Base-by-base conservation (phyloP, 306 rosid genomes). In the Spatholobus suberectus region DNA sequence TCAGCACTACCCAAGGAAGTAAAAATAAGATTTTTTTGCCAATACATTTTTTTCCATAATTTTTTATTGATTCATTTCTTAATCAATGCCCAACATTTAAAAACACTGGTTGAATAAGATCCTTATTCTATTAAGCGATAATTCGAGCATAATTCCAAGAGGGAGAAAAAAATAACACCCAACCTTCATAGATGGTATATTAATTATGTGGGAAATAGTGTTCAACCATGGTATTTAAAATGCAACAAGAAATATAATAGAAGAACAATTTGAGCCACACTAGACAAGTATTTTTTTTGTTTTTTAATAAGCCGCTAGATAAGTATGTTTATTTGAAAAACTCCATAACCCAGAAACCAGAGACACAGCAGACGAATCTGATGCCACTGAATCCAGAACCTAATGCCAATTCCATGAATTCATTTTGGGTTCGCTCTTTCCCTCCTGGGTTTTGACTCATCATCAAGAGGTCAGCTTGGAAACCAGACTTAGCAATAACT, bases 391-490 rank as follows among this genome's bases (percentile, higher is more conserved):
- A 87, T 34, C 90, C 88, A 69, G 86, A 57, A 5, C 3, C 18
- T 4, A 63, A 27, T 37, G 90, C 90, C 73, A 84, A 73, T 13
- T 78, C 41, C 67, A 66, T 13, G 51, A 84, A 77, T 13, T 87
- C 79, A 21, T 81, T 26, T 24, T 81, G 27, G 20, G 84, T 87
- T 51, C 90, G 1, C 18, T 84, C 85, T 65, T 81, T 84, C n/a
- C 90, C 90, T 68, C 86, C 90, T 73, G 84, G 84, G 70, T 67
- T 73, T 49, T 82, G 79, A 24, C 82, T 47, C 90, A 78, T 78
- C 88, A 81, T 87, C 9, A 78, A 0, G 0, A 84, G 13, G 52
- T 84, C 90, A 32, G 7, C 27, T 61, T 81, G 86, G 0, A 75
- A 85, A 21, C 46, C 51, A 6, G 0, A 1, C n/a, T 70, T 35